A percentile compares a stretch with the other conserved stretches of the same genome.
phyloP scores from a whole-genome alignment of 2,329 filamentous ascomycete species.

The Penicillium hordei region DNA sequence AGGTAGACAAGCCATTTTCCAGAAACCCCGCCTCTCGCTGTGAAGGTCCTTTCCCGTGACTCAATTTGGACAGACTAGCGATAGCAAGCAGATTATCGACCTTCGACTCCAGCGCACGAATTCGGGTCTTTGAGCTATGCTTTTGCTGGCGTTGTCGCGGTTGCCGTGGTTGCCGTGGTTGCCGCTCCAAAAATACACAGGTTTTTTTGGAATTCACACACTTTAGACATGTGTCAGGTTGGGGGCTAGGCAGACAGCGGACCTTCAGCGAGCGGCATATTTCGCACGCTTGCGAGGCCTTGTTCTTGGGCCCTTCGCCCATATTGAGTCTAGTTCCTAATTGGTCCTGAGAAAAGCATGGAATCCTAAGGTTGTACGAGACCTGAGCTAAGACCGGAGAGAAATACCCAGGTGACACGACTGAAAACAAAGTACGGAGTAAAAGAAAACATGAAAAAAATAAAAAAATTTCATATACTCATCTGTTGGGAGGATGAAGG shows the following conservation, averaged over 20 bases:
- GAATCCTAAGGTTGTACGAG: not conserved
- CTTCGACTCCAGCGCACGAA: not conserved
- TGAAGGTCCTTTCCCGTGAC: not conserved
- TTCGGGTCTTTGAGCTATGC: not conserved
- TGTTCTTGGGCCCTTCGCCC: not conserved
- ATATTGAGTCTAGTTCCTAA: not conserved
- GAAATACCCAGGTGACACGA: not conserved
- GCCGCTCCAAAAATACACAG: conserved; percentile 1
- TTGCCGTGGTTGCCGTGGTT: not conserved
- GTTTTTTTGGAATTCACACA: not conserved
- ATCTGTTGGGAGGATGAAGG: not conserved
- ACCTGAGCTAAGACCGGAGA: not conserved
- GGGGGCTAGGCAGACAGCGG: not conserved
- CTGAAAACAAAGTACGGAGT: not conserved
- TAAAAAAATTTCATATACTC: not conserved
- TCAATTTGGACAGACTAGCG: not conserved
- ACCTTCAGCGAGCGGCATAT: conserved; percentile 2
- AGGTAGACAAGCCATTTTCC: not conserved
- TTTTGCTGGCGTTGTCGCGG: not conserved
- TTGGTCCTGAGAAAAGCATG: not conserved
- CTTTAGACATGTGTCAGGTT: not conserved
- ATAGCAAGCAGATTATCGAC: not conserved
- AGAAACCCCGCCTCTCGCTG: not conserved
- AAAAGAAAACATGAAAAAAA: not conserved
- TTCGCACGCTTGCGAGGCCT: not conserved